phyloP scores from a whole-genome alignment of 1,284 basidiomycete species.

The Lentinula novae-zelandiae region DNA sequence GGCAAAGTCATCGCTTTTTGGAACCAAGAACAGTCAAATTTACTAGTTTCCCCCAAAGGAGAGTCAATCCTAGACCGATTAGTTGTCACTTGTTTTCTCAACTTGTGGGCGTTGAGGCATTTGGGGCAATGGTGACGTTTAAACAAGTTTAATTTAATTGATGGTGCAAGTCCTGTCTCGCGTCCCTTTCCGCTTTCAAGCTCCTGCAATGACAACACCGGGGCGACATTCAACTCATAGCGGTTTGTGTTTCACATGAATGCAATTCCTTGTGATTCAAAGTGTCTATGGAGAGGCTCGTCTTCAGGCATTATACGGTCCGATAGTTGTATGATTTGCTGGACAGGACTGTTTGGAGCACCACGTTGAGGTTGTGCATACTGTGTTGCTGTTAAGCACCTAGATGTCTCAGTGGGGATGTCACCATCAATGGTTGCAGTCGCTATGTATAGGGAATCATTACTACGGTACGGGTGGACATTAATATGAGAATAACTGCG shows the following conservation, averaged over 20 bases:
- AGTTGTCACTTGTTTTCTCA: conserved; percentile 52
- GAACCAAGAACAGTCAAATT: conserved; percentile 34
- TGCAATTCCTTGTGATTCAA: neutral
- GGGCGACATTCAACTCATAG: neutral
- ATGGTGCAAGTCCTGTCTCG: neutral
- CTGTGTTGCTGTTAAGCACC: neutral
- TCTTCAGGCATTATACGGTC: too few relatives aligned
- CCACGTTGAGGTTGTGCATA: neutral
- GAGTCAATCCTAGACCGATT: conserved; percentile 47
- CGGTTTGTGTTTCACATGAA: neutral
- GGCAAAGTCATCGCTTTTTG: conserved; percentile 48
- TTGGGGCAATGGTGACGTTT: conserved; percentile 34
- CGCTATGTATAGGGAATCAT: neutral
- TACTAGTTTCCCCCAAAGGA: conserved; percentile 37
- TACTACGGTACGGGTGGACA: neutral
- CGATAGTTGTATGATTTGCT: neutral
- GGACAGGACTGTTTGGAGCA: neutral
- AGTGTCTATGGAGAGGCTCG: neutral
- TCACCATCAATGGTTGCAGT: neutral
- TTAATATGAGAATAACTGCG: neutral
- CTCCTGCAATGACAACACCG: neutral
- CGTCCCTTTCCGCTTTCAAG: neutral
- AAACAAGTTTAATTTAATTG: neutral
- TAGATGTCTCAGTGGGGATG: neutral
- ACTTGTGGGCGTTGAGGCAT: conserved; percentile 44